Base-by-base conservation (phyloP, 768 basidiomycete species). In the Termitomyces sp. region DNA sequence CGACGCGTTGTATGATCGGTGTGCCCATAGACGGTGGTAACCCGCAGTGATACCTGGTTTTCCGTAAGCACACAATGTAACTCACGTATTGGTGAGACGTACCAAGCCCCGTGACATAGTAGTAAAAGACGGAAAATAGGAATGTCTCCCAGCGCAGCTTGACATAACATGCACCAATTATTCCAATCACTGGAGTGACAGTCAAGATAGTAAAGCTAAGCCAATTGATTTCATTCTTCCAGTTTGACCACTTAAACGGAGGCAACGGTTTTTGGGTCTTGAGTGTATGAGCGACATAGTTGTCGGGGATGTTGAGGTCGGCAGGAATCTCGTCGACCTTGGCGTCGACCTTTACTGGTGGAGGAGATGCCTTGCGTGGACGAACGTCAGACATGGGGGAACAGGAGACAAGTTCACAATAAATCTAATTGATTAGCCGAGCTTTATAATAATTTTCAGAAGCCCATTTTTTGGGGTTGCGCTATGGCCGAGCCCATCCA, bases 21-120 rank as follows among this genome's bases (percentile, higher is more conserved):
- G 97, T 10, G 97, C 92, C 94, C 95, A 99, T 0, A 98, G 81
- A 57, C 97, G 86, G 67, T 99, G 97, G 74, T 98, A 99, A 11
- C 97, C 96, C 10, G 91, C 92, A 0, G 92, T 94, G 59, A 94
- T 92, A 26, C 92, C 85, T 86, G 52, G 13, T 36, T 16, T 3
- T 44, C 33, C 26, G 28, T 46, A 16, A 54, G 52, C 22, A 55
- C 24, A 33, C 20, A 38, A 38, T 35, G 28, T 47, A 11, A 32
- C 1, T 18, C 14, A 28, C n/a, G 13, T 40, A 14, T 9, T 16
- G 22, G 13, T 28, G 28, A 20, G 26, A 76, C 82, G 63, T 68
- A 85, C 91, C 93, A 16, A 96, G 79, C 38, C 94, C 96, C 8
- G 74, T 74, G 32, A 75, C 65, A 60, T 65, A 73, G 63, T 74